Percentiles rank a stretch among this genome's conserved stretches.
Conservation (phyloP, 2,329 filamentous ascomycete species). For the Aschersonia sp. region DNA sequence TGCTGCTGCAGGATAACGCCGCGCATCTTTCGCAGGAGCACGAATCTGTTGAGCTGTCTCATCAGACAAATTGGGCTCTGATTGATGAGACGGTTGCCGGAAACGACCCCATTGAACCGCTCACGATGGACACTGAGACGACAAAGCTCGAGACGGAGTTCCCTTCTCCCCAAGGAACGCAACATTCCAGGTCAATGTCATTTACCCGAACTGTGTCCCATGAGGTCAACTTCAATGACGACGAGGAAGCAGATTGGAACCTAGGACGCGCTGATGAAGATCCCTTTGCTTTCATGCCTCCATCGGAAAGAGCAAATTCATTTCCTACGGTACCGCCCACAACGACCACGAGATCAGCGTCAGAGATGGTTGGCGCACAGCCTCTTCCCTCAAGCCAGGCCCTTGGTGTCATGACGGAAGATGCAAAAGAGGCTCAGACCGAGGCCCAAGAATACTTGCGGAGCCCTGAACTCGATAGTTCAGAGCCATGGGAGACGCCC, state of each 20-base stretch:
- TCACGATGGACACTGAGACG: background rate
- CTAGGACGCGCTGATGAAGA: constrained; percentile 37
- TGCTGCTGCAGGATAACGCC: constrained; percentile 10
- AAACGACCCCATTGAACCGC: too few species aligned
- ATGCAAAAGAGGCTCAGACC: constrained; percentile 31
- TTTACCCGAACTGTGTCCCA: constrained; percentile 51
- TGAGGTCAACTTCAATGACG: constrained; percentile 43
- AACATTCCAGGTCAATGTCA: constrained; percentile 46
- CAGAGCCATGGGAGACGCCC: constrained; percentile 4
- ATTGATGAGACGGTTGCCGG: background rate
- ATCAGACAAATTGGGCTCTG: background rate
- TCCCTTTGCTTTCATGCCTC: constrained; percentile 44
- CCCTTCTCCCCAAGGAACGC: constrained; percentile 18
- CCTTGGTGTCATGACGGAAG: constrained; percentile 36
- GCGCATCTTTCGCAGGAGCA: background rate
- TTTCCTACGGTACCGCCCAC: constrained; percentile 42
- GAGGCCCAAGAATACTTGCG: constrained; percentile 22
- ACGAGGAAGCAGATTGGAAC: constrained; percentile 45
- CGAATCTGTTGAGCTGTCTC: background rate
- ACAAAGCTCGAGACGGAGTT: background rate
- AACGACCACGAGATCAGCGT: constrained; percentile 3
- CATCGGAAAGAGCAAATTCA: constrained; percentile 45
- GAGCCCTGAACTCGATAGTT: constrained; percentile 3
- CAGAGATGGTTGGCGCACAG: constrained; percentile 16
- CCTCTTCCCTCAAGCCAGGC: constrained; percentile 34